A percentile compares a stretch with the other conserved stretches of the same genome.
These are phyloP conservation scores for Chlamydomonas eustigma DNA, from an alignment of 139 green algal genomes.

Conservation along the genomic window DNA sequence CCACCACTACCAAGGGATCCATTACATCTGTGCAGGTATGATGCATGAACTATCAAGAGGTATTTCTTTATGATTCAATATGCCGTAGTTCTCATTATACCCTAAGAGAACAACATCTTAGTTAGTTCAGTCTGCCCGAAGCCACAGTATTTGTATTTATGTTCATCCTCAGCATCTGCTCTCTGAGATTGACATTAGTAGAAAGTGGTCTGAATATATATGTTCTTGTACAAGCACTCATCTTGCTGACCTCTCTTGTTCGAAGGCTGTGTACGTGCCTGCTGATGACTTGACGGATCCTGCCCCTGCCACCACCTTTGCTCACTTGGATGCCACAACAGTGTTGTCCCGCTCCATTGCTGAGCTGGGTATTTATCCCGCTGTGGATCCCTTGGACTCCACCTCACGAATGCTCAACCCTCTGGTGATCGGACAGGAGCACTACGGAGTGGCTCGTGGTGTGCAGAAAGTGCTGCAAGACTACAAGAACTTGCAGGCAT, in stretches of 20 bases:
- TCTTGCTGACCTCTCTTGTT: background rate
- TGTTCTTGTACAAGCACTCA: background rate
- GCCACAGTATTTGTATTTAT: background rate
- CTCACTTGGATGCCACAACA: slow-evolving; percentile 97
- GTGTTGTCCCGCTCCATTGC: slow-evolving; percentile 97
- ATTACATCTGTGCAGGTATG: slow-evolving; percentile 95
- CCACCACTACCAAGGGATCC: slow-evolving; percentile 96
- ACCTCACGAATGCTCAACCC: slow-evolving; percentile 96
- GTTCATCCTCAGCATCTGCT: background rate
- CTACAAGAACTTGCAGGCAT: slow-evolving; percentile 92
- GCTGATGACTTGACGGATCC: slow-evolving; percentile 98
- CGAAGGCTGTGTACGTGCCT: slow-evolving; percentile 98
- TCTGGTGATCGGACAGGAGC: slow-evolving; percentile 91
- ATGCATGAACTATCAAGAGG: background rate
- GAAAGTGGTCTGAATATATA: background rate
- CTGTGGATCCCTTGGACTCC: slow-evolving; percentile 98
- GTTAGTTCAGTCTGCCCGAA: background rate
- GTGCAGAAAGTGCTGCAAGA: slow-evolving; percentile 98
- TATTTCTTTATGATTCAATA: background rate
- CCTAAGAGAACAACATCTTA: too few species aligned
- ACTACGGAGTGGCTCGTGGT: slow-evolving; percentile 90
- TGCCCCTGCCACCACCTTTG: slow-evolving; percentile 96
- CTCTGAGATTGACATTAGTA: background rate
- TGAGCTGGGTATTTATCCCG: slow-evolving; percentile 99
- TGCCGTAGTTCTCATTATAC: too few species aligned